phyloP scores from a whole-genome alignment of 306 rosid genomes.

The apple (Malus domestica) region DNA sequence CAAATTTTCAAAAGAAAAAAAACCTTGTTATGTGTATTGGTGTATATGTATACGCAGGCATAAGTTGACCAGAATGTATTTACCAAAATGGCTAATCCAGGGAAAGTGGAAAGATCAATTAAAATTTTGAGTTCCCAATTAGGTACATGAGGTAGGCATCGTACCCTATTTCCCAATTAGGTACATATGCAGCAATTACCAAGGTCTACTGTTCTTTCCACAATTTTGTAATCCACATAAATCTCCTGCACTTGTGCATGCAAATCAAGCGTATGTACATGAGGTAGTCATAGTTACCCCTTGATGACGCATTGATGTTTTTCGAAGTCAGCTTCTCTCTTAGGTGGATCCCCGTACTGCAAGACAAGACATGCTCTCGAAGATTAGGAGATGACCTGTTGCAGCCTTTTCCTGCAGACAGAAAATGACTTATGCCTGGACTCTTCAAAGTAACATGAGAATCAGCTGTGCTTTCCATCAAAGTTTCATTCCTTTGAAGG shows the following conservation, averaged over 20 bases:
- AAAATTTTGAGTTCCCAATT: no score
- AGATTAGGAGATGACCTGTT: conserved; percentile 17
- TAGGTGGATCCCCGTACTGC: no score
- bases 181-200: background rate
- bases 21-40: background rate
- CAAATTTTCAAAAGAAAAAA: background rate
- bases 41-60: background rate
- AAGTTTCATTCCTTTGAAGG: conserved; percentile 37
- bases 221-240: no score
- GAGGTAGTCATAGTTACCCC: conserved; percentile 45
- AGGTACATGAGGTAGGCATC: no score
- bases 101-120: background rate
- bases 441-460: conserved; percentile 54
- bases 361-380: no score
- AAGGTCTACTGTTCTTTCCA: no score
- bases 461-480: conserved; percentile 62
- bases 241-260: no score
- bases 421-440: conserved; percentile 20
- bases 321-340: conserved; percentile 4
- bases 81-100: background rate
- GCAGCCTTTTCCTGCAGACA: conserved; percentile 27
- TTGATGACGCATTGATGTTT: conserved; percentile 17
- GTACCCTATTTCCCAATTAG: no score
- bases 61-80: background rate
- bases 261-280: no score